These are phyloP conservation scores for Argentina anserina DNA, from an alignment of 306 rosid species.

Conservation along the genomic window DNA sequence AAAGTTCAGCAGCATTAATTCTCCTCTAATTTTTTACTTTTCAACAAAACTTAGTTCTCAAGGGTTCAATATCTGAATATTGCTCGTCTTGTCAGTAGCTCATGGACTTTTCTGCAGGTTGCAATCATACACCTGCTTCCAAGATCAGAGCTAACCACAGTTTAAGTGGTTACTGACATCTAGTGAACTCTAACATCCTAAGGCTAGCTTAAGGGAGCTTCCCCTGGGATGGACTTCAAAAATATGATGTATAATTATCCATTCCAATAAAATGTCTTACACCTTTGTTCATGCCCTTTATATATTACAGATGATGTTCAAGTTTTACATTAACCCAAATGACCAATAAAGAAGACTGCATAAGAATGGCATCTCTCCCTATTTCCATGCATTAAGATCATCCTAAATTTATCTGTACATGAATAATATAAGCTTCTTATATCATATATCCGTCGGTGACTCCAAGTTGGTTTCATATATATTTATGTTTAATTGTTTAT, in stretches of 20 bases:
- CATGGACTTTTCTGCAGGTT: slow-evolving; percentile 13
- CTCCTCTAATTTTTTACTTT: neutral
- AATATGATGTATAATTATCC: neutral
- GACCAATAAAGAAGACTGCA: neutral
- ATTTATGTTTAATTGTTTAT: slow-evolving; percentile 13
- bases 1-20: neutral
- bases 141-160: neutral
- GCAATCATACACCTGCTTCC: neutral
- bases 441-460: neutral
- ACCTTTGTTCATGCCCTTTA: neutral
- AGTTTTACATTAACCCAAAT: neutral
- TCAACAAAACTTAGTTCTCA: neutral
- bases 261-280: neutral
- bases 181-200: neutral
- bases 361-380: slow-evolving; percentile 3
- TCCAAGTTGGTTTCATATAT: neutral
- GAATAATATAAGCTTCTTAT: slow-evolving; percentile 1
- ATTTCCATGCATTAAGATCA: neutral
- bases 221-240: neutral
- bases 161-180: neutral
- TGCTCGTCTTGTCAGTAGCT: slow-evolving; percentile 19
- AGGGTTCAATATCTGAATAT: slow-evolving; percentile 14
- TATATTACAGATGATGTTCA: neutral
- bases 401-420: neutral
- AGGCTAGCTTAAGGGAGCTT: neutral